Base-by-base conservation (phyloP, 768 basidiomycete species). In the Clitopilus hobsonii region DNA sequence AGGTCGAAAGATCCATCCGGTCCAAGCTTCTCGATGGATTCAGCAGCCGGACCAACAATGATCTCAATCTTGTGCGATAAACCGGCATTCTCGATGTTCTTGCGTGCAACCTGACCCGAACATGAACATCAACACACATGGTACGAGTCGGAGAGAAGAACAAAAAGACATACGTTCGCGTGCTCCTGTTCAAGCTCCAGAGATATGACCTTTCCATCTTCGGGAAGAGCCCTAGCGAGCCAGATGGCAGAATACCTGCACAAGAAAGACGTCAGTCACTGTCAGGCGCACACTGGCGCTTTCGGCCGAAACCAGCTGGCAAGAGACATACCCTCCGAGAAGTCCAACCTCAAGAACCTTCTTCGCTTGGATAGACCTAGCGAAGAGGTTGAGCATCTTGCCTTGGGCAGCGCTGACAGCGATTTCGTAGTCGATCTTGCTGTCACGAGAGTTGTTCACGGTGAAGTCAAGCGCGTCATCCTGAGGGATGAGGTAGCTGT, bases 261-360 rank as follows among this genome's bases (percentile, higher is more conserved):
- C n/a, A n/a, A n/a, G n/a, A n/a, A n/a, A n/a, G n/a, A n/a, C n/a
- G n/a, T n/a, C n/a, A n/a, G n/a, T n/a, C n/a, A n/a, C n/a, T n/a
- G n/a, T n/a, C n/a, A n/a, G n/a, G n/a, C n/a, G n/a, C n/a, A n/a
- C n/a, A n/a, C n/a, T n/a, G n/a, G n/a, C n/a, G n/a, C n/a, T n/a
- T n/a, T n/a, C n/a, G n/a, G n/a, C n/a, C n/a, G n/a, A n/a, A n/a
- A n/a, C n/a, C n/a, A n/a, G n/a, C n/a, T 52, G 24, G 10, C 32
- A 49, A 30, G 18, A 3, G 27, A 22, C 65, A 49, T 58, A 85
- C 85, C 85, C 86, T 59, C 82, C 84, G 13, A 87, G 72, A 6
- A 85, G 86, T 0, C 85, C 86, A 49, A 89, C 78, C 61, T 87
- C 85, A 41, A 89, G 65, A 16, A 86, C 72, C 54, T 75, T 68